A percentile compares a stretch with the other conserved stretches of the same genome.
Conservation (phyloP, 148 eudicot genomes). For the Nyssa sinensis region DNA sequence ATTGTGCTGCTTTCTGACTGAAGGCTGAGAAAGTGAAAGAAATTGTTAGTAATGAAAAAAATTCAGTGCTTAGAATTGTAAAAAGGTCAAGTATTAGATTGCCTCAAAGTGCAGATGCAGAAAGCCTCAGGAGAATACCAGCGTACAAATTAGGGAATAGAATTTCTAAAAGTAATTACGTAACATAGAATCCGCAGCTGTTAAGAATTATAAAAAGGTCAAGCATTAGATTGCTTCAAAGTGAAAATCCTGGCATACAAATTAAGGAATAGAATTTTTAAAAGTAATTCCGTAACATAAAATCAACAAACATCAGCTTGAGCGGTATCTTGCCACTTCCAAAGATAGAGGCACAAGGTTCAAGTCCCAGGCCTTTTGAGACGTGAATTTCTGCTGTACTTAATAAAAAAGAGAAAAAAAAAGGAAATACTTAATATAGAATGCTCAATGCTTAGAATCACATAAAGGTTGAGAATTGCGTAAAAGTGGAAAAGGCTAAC, state of each 20-base stretch:
- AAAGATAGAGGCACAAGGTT: too few relatives aligned
- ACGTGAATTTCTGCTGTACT: too few relatives aligned
- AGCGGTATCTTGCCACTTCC: too few relatives aligned
- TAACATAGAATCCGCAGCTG: too few relatives aligned
- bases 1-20: slow-evolving; percentile 91
- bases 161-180: background rate
- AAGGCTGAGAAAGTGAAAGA: slow-evolving; percentile 48
- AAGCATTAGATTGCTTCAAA: background rate
- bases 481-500: too few relatives aligned
- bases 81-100: background rate
- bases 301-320: too few relatives aligned
- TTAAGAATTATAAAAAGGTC: background rate
- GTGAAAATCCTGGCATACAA: background rate
- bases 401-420: too few relatives aligned
- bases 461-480: too few relatives aligned
- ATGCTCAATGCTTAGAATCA: too few relatives aligned
- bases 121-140: background rate
- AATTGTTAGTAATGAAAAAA: background rate
- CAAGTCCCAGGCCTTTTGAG: too few relatives aligned
- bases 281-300: too few relatives aligned
- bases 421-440: too few relatives aligned
- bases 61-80: background rate
- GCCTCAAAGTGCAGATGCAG: background rate
- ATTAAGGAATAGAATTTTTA: background rate
- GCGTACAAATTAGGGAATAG: background rate